phyloP scores from a whole-genome alignment of 768 basidiomycete species.

The Antrodiella citrinella region DNA sequence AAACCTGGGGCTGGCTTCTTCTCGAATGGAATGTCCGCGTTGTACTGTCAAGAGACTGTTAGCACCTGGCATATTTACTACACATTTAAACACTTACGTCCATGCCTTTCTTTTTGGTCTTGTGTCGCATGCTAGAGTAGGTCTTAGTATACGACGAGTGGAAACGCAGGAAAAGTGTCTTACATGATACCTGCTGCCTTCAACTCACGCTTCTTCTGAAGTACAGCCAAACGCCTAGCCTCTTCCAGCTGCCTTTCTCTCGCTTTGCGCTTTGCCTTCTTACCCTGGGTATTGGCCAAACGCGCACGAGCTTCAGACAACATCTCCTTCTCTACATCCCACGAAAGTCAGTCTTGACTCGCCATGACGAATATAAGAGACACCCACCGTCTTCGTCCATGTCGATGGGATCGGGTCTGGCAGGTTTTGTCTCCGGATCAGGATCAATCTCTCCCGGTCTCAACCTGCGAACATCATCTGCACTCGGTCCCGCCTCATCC shows the following conservation, averaged over 20 bases:
- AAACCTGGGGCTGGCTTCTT: constrained; percentile 94
- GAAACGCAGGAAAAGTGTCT: constrained; percentile 21
- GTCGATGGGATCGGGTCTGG: constrained; percentile 97
- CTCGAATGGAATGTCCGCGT: constrained; percentile 97
- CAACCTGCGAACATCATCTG: constrained; percentile 85
- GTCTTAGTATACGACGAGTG: neutral
- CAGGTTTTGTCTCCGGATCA: constrained; percentile 97
- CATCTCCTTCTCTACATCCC: constrained; percentile 92
- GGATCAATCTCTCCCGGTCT: constrained; percentile 97
- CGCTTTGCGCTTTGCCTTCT: constrained; percentile 98
- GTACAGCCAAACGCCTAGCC: constrained; percentile 83
- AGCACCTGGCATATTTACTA: constrained; percentile 4
- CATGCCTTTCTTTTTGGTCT: constrained; percentile 96
- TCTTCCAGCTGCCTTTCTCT: constrained; percentile 96
- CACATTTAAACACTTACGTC: constrained; percentile 51
- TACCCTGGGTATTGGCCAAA: constrained; percentile 97
- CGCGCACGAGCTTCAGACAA: constrained; percentile 96
- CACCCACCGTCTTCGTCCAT: constrained; percentile 96
- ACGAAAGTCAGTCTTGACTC: constrained; percentile 6
- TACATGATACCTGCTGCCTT: constrained; percentile 98
- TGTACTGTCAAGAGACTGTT: constrained; percentile 56
- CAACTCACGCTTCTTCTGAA: constrained; percentile 96
- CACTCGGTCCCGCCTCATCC: constrained; percentile 71
- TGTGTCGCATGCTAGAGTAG: constrained; percentile 70
- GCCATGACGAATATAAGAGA: neutral